Evolutionary conservation across 805 yeast genomes (phyloP).

Genomic region (Lipomyces sp.): DNA sequence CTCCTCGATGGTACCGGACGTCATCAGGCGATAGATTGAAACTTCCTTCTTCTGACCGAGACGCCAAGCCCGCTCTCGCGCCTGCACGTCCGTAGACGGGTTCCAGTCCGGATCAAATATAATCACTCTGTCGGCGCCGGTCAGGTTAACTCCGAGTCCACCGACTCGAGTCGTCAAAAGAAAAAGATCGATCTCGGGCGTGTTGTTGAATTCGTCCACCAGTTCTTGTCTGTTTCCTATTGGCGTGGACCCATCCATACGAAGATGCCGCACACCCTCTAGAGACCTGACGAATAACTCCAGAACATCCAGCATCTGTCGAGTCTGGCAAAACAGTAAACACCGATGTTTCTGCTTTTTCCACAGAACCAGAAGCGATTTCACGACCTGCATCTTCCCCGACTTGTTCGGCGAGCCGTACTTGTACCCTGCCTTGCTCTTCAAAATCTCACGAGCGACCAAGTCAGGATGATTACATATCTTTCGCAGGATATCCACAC

Average conservation of each 20-base stretch:
- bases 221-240: constrained; percentile 70
- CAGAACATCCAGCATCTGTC: constrained; percentile 88
- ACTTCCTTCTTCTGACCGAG: constrained; percentile 92
- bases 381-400: constrained; percentile 89
- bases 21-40: constrained; percentile 83
- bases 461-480: constrained; percentile 97
- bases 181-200: constrained; percentile 58
- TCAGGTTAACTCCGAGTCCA: constrained; percentile 88
- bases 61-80: constrained; percentile 96
- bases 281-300: constrained; percentile 58
- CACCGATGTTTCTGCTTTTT: constrained; percentile 70
- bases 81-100: constrained; percentile 96
- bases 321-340: constrained; percentile 84
- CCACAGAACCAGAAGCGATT: constrained; percentile 74
- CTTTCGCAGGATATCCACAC: constrained; percentile 85
- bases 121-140: constrained; percentile 92
- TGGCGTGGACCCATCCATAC: constrained; percentile 95
- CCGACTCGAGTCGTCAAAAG: constrained; percentile 92
- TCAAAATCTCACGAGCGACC: constrained; percentile 46
- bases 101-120: constrained; percentile 98
- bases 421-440: constrained; percentile 34
- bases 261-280: constrained; percentile 49
- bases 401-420: constrained; percentile 54
- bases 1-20: constrained; percentile 94
- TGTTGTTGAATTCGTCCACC: constrained; percentile 76